Evolutionary conservation across 169 alveolate genomes (phyloP).

Genomic region (Neospora caninum): DNA sequence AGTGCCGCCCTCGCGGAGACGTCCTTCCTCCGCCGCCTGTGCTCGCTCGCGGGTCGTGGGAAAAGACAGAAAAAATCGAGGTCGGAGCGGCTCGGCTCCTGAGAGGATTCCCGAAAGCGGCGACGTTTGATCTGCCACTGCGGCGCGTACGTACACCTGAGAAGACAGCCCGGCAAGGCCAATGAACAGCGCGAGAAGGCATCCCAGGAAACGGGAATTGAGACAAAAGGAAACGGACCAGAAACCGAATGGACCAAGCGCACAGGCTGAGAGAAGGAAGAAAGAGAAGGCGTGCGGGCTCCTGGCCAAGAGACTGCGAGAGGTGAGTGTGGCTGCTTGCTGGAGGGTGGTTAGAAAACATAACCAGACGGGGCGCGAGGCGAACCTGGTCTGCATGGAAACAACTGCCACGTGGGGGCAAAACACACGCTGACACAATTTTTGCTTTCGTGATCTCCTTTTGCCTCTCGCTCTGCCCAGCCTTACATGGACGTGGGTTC

Average conservation of each 20-base stretch:
- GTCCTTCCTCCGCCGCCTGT: not conserved
- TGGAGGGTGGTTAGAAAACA: too few species aligned
- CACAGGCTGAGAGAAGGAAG: too few species aligned
- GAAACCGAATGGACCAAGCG: too few species aligned
- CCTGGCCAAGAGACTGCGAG: too few species aligned
- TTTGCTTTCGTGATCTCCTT: not conserved
- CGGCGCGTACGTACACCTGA: conserved; percentile 17
- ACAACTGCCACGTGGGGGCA: too few species aligned
- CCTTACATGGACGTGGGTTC: not conserved
- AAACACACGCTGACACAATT: not conserved
- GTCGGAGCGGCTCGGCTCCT: conserved; percentile 18
- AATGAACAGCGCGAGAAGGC: too few species aligned
- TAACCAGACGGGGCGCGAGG: too few species aligned
- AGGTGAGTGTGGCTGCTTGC: too few species aligned
- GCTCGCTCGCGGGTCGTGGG: not conserved
- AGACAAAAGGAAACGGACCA: too few species aligned
- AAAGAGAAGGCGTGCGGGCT: too few species aligned
- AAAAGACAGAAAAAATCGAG: not conserved
- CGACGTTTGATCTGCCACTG: not conserved
- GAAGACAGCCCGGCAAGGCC: not conserved
- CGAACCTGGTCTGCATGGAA: too few species aligned
- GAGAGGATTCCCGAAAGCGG: not conserved
- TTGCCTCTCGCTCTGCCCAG: not conserved
- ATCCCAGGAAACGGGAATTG: too few species aligned
- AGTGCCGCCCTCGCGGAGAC: not conserved